Evolutionary conservation across 2,329 filamentous ascomycete genomes (phyloP).

Genomic region (Knufia petricola): DNA sequence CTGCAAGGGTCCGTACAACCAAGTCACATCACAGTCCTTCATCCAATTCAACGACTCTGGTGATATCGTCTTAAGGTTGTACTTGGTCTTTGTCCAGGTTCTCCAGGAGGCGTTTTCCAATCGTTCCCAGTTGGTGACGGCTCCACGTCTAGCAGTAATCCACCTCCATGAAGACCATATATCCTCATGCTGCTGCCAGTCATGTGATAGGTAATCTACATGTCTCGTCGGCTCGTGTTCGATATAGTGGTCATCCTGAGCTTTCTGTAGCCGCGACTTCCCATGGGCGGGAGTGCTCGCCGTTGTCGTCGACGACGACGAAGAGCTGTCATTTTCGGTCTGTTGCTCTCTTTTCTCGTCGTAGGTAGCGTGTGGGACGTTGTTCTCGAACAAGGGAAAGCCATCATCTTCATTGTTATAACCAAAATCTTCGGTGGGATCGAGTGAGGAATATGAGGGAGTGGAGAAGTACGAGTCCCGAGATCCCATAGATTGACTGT

Average conservation of each 20-base stretch:
- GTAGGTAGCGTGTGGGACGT: conserved; percentile 1
- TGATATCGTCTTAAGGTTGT: conserved; percentile 75
- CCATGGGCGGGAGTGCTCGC: conserved; percentile 47
- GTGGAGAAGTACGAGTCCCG: conserved; percentile 30
- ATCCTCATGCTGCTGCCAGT: conserved; percentile 80
- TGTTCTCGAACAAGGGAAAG: conserved; percentile 36
- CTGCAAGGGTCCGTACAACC: conserved; percentile 90
- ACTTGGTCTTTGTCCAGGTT: conserved; percentile 89
- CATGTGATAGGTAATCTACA: conserved; percentile 90
- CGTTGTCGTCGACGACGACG: conserved; percentile 22
- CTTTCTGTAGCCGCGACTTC: conserved; percentile 48
- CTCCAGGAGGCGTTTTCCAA: conserved; percentile 96
- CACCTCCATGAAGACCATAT: conserved; percentile 97
- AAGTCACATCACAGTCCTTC: conserved; percentile 94
- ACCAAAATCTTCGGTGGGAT: conserved; percentile 13
- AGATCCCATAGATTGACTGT: conserved; percentile 25
- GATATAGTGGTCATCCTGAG: conserved; percentile 71
- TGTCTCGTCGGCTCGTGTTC: conserved; percentile 68
- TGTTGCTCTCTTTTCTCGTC: conserved; percentile 1
- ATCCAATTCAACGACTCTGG: conserved; percentile 93
- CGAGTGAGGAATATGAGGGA: conserved; percentile 28
- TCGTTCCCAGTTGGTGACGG: conserved; percentile 66
- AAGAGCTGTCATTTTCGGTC: conserved; percentile 27
- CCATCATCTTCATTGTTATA: conserved; percentile 29
- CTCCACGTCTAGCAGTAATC: conserved; percentile 67